Evolutionary conservation across 2,329 filamentous ascomycete species (phyloP), one percentile per base, ranked within the genome.

Genomic region (Penicillium paneum): DNA sequence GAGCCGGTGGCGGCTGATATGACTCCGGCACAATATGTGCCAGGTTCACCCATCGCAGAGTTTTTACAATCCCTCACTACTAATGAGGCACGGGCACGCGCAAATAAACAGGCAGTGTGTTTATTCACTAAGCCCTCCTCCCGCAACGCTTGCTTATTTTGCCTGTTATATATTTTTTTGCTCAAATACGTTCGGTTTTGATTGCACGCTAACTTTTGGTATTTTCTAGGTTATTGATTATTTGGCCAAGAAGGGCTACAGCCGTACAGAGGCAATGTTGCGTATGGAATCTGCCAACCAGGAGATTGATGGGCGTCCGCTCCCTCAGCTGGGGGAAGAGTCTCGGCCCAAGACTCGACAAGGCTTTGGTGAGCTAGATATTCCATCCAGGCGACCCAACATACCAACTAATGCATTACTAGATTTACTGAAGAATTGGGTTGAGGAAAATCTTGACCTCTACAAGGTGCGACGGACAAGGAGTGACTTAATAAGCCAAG

Each of bases 191-290:
- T 21, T 26, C 2, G 2, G 7, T 19, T 51, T 39, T 19, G 35
- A 19, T n/a, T 15, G 5, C 19, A 46, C 40, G 28, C 40, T 54
- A 24, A 56, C 35, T 3, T 39, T 54, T n/a, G 45, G 52, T 59
- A 15, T 28, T 31, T 41, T 34, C 34, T 66, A 89, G 86, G 87
- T 99, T 3, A 92, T 96, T 8, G 94, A 99, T 65, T 99, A 99
- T 72, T 81, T 99, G 1, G 84, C 91, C 2, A 99, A 99, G 73
- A 92, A 97, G 63, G 94, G 94, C 0, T 99, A 97, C 74, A 91
- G 87, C 50, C 83, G 89, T 24, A 97, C 94, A 0, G 94, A 99
- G 73, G 90, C 93, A 19, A 90, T 94, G 70, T 89, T 99, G 49
- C 85, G 94, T 40, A 88, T 91, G 72, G 94, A 99, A 73, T 96